Evolutionary conservation across 805 yeast genomes (phyloP), one percentile per base, ranked within the genome.

Genomic region (Barnettozyma salicaria): DNA sequence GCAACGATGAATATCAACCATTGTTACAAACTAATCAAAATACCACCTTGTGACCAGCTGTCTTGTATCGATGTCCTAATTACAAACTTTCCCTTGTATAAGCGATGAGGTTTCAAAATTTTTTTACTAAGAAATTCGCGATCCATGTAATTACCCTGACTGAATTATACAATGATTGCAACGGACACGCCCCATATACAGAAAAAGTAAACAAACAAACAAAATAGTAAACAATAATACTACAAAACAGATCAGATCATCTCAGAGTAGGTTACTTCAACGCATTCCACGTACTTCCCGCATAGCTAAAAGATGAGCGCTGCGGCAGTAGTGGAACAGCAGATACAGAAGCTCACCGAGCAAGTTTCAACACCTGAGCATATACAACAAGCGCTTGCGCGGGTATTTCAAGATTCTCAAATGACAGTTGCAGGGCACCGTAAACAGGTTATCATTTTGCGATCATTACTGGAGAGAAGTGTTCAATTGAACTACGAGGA

Each of bases 401-500:
- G 72, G 39, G 76, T 79, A 4, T 88, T 88, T 52, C 90, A 83
- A 52, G 90, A 80, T 39, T 84, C 92, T 0, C 97, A 88, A 52
- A 45, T 61, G 17, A 69, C 85, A 2, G 67, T 79, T 22, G 80
- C 89, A 0, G 80, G 89, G 2, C 96, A 88, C 57, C 67, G 84
- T 32, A 82, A 83, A 52, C 78, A 84, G 40, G 74, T 80, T 6
- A 73, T 77, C 8, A 69, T 82, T 6, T 53, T 88, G 52, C 72
- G 71, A 51, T 69, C 72, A 30, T 62, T 85, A 12, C 82, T 80
- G 39, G 47, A 62, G 12, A 70, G 74, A 45, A 74, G 92, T 2
- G 56, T 64, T 9, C 67, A 67, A 6, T 59, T 77, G 24, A 76
- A 66, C 2, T 58, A 64, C 31, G 78, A 74, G 41, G 79, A 74